phyloP scores from a whole-genome alignment of 2,329 filamentous ascomycete genomes.

The Xylaria hypoxylon region DNA sequence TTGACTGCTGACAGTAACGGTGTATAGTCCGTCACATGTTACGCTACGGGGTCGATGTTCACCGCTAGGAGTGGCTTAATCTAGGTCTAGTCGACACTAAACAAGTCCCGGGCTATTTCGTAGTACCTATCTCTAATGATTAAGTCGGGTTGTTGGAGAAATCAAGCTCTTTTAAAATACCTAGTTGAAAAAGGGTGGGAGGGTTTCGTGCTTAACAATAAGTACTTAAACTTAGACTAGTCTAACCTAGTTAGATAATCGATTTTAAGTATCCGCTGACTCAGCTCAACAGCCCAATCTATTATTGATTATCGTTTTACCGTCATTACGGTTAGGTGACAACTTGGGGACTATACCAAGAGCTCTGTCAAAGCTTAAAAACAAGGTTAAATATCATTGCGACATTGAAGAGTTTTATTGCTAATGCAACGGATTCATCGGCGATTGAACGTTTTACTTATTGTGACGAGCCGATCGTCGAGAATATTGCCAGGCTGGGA shows the following conservation, averaged over 20 bases:
- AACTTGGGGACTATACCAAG: no score
- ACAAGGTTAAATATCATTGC: background rate
- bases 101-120: no score
- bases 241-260: background rate
- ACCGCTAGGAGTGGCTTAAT: background rate
- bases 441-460: background rate
- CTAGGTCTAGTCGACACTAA: background rate
- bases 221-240: no score
- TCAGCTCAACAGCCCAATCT: no score
- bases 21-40: no score
- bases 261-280: background rate
- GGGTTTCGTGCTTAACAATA: no score
- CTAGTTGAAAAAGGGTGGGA: no score
- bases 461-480: conserved; percentile 12
- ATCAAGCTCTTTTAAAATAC: no score
- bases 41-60: background rate
- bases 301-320: no score
- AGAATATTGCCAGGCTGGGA: background rate
- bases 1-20: no score
- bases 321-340: background rate
- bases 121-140: no score
- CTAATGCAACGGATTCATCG: background rate
- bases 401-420: background rate
- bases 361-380: background rate
- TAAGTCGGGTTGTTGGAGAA: no score